Base-by-base conservation (phyloP, 441 rosid species). In the Corymbia citriodora region DNA sequence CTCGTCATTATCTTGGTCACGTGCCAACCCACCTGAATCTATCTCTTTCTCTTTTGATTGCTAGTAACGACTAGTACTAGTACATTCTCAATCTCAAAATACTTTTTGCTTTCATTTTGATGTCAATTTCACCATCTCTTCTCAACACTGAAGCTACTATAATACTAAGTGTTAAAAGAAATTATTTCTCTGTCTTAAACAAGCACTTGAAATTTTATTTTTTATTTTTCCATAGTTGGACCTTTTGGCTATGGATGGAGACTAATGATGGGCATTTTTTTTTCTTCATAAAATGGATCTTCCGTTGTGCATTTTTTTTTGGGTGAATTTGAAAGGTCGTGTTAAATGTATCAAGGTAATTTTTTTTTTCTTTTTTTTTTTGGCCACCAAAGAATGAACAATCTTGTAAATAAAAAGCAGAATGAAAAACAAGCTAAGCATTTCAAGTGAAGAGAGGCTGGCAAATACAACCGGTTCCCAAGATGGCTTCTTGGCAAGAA, bases 191-290 rank as follows among this genome's bases (percentile, higher is more conserved):
- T 15, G 19, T 33, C 3, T 14, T 0, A 33, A 65, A 13, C 18
- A 12, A 0, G 19, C 33, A n/a, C 16, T 72, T 8, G 9, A 36
- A 5, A 4, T 16, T 14, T 1, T 17, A 9, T 10, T 18, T 15
- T 31, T 14, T n/a, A 3, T 31, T 68, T 18, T 40, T 40, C 13
- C 50, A 4, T 40, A 3, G 12, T 3, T 40, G 45, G 8, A 72
- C 27, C 49, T 19, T 36, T 72, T 72, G 27, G 50, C 21, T 74
- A 21, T 74, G 50, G 29, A 21, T 25, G 27, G 3, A 74, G 21
- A 7, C 3, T 7, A 12, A 12, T 4, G 49, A n/a, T 9, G 23
- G 17, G 18, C 13, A 3, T 7, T 23, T 23, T 10, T 36, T 45
- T 70, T 31, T 6, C n/a, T 57, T 57, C 29, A 29, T 9, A 45